phyloP scores from a whole-genome alignment of 2,329 filamentous ascomycete species.

The Xylariaceae sp. region DNA sequence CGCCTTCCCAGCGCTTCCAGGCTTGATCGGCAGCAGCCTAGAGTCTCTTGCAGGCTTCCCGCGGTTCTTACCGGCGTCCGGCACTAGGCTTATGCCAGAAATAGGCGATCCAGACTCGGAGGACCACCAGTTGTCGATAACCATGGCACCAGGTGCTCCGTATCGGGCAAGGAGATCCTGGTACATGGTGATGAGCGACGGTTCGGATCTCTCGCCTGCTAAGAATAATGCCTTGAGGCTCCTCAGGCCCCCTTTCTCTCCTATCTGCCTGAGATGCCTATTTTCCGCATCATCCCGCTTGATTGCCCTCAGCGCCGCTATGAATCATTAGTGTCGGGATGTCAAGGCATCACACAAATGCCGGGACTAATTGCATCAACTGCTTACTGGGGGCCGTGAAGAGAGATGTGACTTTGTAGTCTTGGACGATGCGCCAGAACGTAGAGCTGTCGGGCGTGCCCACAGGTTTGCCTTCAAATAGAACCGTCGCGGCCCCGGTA shows the following conservation, averaged over 20 bases:
- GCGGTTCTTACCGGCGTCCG: conserved; percentile 54
- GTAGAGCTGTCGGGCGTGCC: conserved; percentile 82
- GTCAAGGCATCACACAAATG: background rate
- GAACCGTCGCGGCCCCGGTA: conserved; percentile 75
- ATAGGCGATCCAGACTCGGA: conserved; percentile 56
- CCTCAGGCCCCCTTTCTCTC: conserved; percentile 64
- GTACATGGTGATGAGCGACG: conserved; percentile 76
- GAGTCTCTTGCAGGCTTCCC: conserved; percentile 37
- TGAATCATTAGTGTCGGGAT: conserved; percentile 1
- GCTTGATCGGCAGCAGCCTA: conserved; percentile 57
- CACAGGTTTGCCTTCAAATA: conserved; percentile 92
- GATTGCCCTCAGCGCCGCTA: conserved; percentile 73
- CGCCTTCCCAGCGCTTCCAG: conserved; percentile 82
- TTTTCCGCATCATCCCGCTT: conserved; percentile 79
- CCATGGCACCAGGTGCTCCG: conserved; percentile 56
- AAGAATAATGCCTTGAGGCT: conserved; percentile 72
- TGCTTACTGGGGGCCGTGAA: conserved; percentile 71
- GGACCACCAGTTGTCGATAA: conserved; percentile 59
- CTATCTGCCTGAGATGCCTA: conserved; percentile 56
- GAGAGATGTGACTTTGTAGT: conserved; percentile 77
- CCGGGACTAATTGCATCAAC: background rate
- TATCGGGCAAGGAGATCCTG: conserved; percentile 65
- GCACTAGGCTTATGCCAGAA: conserved; percentile 49
- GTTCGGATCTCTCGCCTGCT: conserved; percentile 84
- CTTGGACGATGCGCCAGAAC: conserved; percentile 82